A percentile compares a stretch with the other conserved stretches of the same genome.
These are phyloP conservation scores for Calonectria hongkongensis DNA, from an alignment of 2,329 filamentous ascomycete species.

Conservation along the genomic window DNA sequence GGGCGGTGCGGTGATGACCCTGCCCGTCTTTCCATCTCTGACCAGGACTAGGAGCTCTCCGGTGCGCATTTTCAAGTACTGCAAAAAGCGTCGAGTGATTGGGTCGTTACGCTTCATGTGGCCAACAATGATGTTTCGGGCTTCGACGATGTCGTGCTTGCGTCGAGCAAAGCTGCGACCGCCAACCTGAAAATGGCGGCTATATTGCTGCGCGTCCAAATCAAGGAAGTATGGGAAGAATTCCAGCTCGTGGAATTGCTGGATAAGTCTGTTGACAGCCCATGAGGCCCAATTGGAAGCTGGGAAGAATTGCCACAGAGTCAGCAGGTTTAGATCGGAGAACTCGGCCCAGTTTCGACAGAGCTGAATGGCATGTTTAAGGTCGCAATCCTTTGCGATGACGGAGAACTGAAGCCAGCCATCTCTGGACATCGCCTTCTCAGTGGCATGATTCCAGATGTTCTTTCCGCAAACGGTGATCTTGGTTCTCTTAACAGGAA, in stretches of 20 bases:
- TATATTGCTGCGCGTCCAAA: conserved; percentile 46
- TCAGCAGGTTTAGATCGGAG: conserved; percentile 52
- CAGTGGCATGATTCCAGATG: conserved; percentile 57
- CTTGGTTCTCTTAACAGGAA: conserved; percentile 41
- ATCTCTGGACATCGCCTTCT: conserved; percentile 57
- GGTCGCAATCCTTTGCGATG: conserved; percentile 55
- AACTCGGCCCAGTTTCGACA: conserved; percentile 58
- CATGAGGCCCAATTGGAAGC: conserved; percentile 55
- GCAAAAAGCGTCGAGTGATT: conserved; percentile 54
- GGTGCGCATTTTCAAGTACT: conserved; percentile 53
- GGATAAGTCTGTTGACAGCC: conserved; percentile 46
- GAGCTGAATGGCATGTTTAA: conserved; percentile 54
- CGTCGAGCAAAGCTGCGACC: conserved; percentile 48
- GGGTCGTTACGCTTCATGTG: conserved; percentile 57
- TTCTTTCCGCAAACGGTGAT: conserved; percentile 53
- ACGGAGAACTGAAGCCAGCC: conserved; percentile 58
- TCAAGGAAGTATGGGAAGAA: conserved; percentile 57
- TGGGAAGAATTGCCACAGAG: conserved; percentile 54
- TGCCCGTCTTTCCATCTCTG: conserved; percentile 55
- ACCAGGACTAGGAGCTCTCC: conserved; percentile 55
- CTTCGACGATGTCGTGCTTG: conserved; percentile 53
- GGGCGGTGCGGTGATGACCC: conserved; percentile 54
- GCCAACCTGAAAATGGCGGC: conserved; percentile 45
- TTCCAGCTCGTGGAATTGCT: conserved; percentile 53
- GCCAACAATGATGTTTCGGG: conserved; percentile 54